Evolutionary conservation across 805 yeast genomes (phyloP).

Genomic region (Sugiyamaella smithiae): DNA sequence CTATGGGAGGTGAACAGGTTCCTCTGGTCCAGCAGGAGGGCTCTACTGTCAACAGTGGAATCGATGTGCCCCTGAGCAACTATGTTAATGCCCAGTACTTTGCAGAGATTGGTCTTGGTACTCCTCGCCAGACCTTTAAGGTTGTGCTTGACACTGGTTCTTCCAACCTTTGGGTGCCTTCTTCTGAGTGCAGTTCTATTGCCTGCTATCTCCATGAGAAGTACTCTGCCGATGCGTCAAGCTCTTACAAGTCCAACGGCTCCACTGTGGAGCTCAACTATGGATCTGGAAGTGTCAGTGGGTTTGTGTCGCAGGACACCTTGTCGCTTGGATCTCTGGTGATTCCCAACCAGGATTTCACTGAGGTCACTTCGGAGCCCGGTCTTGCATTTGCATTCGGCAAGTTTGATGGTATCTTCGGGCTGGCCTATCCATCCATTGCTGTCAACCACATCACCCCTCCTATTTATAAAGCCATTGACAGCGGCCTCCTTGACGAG

Average conservation of each 20-base stretch:
- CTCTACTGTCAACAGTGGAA: slow-evolving; percentile 42
- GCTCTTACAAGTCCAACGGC: slow-evolving; percentile 84
- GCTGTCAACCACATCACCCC: slow-evolving; percentile 89
- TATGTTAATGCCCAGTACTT: slow-evolving; percentile 95
- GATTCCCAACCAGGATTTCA: slow-evolving; percentile 89
- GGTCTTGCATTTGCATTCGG: slow-evolving; percentile 98
- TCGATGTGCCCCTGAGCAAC: slow-evolving; percentile 84
- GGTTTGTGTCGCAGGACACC: slow-evolving; percentile 85
- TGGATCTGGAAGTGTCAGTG: slow-evolving; percentile 91
- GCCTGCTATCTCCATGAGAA: slow-evolving; percentile 94
- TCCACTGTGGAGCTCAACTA: slow-evolving; percentile 80
- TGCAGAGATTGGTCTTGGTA: slow-evolving; percentile 86
- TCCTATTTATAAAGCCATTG: slow-evolving; percentile 86
- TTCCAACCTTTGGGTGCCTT: slow-evolving; percentile 96
- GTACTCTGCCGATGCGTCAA: slow-evolving; percentile 80
- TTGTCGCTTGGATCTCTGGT: slow-evolving; percentile 77
- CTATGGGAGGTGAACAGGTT: slow-evolving; percentile 39
- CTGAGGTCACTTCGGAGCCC: slow-evolving; percentile 96
- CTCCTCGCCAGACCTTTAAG: slow-evolving; percentile 91
- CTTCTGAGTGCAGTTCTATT: slow-evolving; percentile 81
- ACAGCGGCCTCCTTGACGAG: slow-evolving; percentile 75
- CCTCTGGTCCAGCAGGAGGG: slow-evolving; percentile 21
- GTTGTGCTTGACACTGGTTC: slow-evolving; percentile 96
- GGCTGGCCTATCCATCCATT: slow-evolving; percentile 89
- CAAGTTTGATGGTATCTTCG: slow-evolving; percentile 96